Evolutionary conservation across 805 yeast species (phyloP), one percentile per base, ranked within the genome.

Genomic region (Nematodospora valgi): DNA sequence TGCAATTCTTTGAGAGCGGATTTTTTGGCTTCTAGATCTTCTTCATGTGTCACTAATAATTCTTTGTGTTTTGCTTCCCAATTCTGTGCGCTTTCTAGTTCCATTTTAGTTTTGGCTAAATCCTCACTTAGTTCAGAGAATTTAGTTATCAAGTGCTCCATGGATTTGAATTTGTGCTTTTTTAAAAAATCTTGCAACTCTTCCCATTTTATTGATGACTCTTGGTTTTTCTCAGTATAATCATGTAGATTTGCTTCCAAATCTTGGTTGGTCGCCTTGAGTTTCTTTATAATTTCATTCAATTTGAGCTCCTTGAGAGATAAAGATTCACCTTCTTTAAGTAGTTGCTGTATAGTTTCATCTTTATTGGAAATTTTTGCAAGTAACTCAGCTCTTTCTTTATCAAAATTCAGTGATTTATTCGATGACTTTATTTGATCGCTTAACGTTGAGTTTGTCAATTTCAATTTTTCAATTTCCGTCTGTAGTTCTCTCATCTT

Each of bases 251-350:
- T 48, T 2, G 42, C 16, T 31, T 66, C 71, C 13, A 62, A 52
- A 17, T 56, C 54, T 7, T 35, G 35, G 41, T 62, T 64, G 5
- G 45, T 37, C 3, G 47, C 26, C 37, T 78, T 76, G 38, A 88
- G 57, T 43, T 71, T 69, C 42, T 84, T 84, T 32, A 89, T 76
- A 0, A 80, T 67, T 26, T 78, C 85, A 45, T 75, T 78, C 34
- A 79, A 69, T 45, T 74, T 76, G 18, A 86, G 68, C 48, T 91
- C 97, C 41, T 76, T 79, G 39, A 72, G 70, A 0, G 93, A 78
- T 24, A 87, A 58, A 16, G 72, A 76, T 43, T 82, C 80, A 4
- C 95, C 95, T 56, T 88, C 96, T 36, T 74, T 77, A 51, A 84
- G 52, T 19, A 89, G 60, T 38, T 81, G 79, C 12, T 74, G 72